phyloP scores from a whole-genome alignment of 129 eudicot genomes.

The Escallonia herrerae region DNA sequence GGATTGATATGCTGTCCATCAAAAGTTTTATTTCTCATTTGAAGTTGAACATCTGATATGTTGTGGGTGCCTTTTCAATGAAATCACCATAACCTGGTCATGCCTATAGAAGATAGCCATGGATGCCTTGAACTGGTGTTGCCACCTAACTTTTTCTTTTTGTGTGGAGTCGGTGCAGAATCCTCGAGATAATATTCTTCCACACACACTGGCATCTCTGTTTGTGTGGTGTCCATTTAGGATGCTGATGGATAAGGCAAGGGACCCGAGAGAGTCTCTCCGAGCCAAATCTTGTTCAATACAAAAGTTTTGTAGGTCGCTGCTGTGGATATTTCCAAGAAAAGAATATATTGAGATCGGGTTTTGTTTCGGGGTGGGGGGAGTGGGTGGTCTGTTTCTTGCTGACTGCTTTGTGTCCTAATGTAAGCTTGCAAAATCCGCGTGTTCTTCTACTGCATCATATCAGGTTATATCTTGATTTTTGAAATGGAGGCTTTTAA shows the following conservation, averaged over 20 bases:
- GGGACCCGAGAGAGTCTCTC: not conserved
- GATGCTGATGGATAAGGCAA: constrained; percentile 12
- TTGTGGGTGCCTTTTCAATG: constrained; percentile 59
- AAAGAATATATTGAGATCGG: not conserved
- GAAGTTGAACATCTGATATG: constrained; percentile 81
- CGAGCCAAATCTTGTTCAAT: too few species aligned
- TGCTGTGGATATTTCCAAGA: not conserved
- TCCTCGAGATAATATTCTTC: not conserved
- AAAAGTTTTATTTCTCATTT: constrained; percentile 77
- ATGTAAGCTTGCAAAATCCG: too few species aligned
- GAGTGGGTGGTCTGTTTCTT: too few species aligned
- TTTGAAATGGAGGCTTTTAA: too few species aligned
- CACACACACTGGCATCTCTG: constrained; percentile 5
- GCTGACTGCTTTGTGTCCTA: too few species aligned
- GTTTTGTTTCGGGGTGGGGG: too few species aligned
- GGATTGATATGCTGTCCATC: constrained; percentile 92
- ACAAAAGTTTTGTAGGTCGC: not conserved
- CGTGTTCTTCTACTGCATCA: too few species aligned
- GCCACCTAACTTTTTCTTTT: constrained; percentile 4
- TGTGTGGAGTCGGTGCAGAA: not conserved
- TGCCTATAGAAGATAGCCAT: constrained; percentile 44
- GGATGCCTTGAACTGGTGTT: constrained; percentile 18
- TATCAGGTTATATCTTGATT: too few species aligned
- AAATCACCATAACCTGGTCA: constrained; percentile 37
- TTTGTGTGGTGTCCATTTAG: constrained; percentile 16